Percentiles rank a stretch among this genome's conserved stretches.
phyloP scores from a whole-genome alignment of 768 basidiomycete genomes.

The Pleurotus ostreatus region DNA sequence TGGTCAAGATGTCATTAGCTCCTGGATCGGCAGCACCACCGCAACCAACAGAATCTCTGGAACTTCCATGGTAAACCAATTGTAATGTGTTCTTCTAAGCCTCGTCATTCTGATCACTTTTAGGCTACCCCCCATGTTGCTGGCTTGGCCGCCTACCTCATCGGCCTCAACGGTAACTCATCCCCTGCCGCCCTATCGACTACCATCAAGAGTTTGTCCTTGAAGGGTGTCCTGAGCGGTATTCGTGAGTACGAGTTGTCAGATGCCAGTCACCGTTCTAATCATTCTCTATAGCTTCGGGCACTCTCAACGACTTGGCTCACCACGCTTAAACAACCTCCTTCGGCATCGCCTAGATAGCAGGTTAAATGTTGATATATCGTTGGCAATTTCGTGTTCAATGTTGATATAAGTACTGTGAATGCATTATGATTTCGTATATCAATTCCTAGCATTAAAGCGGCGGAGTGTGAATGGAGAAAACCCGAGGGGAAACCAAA shows the following conservation, averaged over 20 bases:
- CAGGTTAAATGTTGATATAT: not conserved
- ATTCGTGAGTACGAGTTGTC: slow-evolving; percentile 21
- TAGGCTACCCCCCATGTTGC: slow-evolving; percentile 37
- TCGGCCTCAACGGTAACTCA: slow-evolving; percentile 24
- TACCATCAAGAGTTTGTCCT: slow-evolving; percentile 21
- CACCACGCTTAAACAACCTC: slow-evolving; percentile 14
- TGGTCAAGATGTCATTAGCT: slow-evolving; percentile 26
- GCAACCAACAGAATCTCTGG: slow-evolving; percentile 21
- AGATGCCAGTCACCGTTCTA: not conserved
- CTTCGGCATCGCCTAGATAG: not conserved
- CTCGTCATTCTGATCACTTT: not conserved
- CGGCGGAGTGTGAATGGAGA: not conserved
- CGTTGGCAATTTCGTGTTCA: not conserved
- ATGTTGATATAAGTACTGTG: not conserved
- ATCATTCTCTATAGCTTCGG: slow-evolving; percentile 14
- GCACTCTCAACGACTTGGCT: slow-evolving; percentile 24
- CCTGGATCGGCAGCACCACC: slow-evolving; percentile 24
- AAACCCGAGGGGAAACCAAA: not conserved
- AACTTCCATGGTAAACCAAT: slow-evolving; percentile 22
- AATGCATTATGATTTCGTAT: slow-evolving; percentile 6
- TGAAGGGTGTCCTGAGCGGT: slow-evolving; percentile 25
- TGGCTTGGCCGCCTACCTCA: slow-evolving; percentile 35
- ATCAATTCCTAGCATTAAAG: slow-evolving; percentile 2
- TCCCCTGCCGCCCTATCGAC: slow-evolving; percentile 25
- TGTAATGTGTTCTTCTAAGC: not conserved